Evolutionary conservation across 2,329 filamentous ascomycete species (phyloP), one percentile per base, ranked within the genome.

Genomic region (Penicillium expansum): DNA sequence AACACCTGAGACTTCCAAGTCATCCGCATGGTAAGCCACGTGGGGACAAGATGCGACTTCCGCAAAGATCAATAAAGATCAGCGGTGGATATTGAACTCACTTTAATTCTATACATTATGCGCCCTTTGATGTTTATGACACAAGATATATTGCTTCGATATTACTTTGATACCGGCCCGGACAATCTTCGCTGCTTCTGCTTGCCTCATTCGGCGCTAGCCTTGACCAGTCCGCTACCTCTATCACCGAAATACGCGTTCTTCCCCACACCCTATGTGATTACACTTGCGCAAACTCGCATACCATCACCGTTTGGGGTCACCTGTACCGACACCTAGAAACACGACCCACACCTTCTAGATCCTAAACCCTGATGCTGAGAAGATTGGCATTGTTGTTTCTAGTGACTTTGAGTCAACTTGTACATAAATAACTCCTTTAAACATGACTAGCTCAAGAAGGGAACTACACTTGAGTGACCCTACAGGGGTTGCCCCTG

Each of bases 261-360:
- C 69, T 4, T 62, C 65, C 32, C 66, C 70, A 4, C 72, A 70
- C 7, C 71, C 2, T 76, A 76, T 49, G 64, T 74, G 38, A 66
- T 76, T 32, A 71, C 67, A 42, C 67, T 52, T 71, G 73, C 53
- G 62, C 69, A 11, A 68, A 69, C 18, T 60, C 62, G 1, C 69
- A 72, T 29, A 68, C 72, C 10, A 68, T 72, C n/a, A 63, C 64
- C n/a, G 57, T 77, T 27, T 7, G 27, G 27, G 27, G 8, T 29
- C 27, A 29, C 3, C 3, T 3, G 24, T 24, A 29, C 27, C 27
- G 5, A 76, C 80, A 0, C 74, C 77, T 0, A 68, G 69, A 20
- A 76, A 80, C 58, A 80, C 77, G 1, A 78, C 75, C 1, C 79
- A 81, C 57, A 79, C 78, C 3, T 81, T 80, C 68, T 77, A 79